Percentiles rank a stretch among this genome's conserved stretches.
Conservation (phyloP, 2,329 filamentous ascomycete genomes). For the Paraphoma chrysanthemicola region DNA sequence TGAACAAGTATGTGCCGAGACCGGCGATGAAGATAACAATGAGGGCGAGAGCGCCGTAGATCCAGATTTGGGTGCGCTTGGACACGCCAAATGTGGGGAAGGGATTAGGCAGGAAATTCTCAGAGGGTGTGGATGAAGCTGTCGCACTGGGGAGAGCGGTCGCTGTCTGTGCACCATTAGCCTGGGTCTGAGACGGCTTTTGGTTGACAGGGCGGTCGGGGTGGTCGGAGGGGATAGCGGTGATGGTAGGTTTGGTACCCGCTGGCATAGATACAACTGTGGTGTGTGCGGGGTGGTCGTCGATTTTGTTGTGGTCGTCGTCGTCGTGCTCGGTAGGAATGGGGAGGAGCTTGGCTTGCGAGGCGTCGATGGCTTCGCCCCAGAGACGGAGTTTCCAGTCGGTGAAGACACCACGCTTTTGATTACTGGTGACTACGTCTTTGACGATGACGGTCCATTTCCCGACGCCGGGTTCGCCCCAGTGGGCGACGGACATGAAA, state of each 20-base stretch:
- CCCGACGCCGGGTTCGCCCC: slow-evolving; percentile 87
- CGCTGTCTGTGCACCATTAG: slow-evolving; percentile 33
- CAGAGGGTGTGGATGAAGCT: slow-evolving; percentile 34
- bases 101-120: slow-evolving; percentile 77
- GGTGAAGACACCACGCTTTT: slow-evolving; percentile 76
- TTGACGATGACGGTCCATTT: slow-evolving; percentile 92
- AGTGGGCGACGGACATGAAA: slow-evolving; percentile 98
- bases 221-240: slow-evolving; percentile 55
- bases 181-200: slow-evolving; percentile 55
- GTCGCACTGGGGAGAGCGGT: slow-evolving; percentile 20
- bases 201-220: slow-evolving; percentile 64
- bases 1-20: slow-evolving; percentile 80
- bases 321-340: slow-evolving; percentile 86
- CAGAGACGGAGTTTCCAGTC: slow-evolving; percentile 96
- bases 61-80: slow-evolving; percentile 89
- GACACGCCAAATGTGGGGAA: slow-evolving; percentile 91
- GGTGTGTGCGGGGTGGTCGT: slow-evolving; percentile 64
- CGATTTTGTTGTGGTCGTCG: slow-evolving; percentile 73
- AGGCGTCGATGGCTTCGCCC: slow-evolving; percentile 83
- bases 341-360: slow-evolving; percentile 76
- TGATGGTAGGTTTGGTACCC: slow-evolving; percentile 53
- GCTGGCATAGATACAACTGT: slow-evolving; percentile 60
- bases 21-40: slow-evolving; percentile 84
- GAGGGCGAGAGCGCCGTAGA: slow-evolving; percentile 83
- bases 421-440: slow-evolving; percentile 76